Conservation (phyloP, 768 basidiomycete species). For the Lactarius hengduanensis region DNA sequence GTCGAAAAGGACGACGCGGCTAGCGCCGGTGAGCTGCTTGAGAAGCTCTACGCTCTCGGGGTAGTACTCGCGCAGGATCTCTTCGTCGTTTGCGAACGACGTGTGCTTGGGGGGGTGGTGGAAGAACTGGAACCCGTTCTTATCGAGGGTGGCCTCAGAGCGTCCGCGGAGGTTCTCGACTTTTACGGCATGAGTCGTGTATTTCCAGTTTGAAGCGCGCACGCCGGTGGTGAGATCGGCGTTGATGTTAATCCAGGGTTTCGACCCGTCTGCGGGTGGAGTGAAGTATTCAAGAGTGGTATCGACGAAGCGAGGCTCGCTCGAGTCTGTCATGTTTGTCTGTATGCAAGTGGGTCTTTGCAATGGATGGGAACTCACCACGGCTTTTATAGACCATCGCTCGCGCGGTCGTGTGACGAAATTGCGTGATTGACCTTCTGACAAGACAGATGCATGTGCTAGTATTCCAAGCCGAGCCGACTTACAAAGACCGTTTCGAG, state of each 20-base stretch:
- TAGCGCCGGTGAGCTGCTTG: slow-evolving; percentile 60
- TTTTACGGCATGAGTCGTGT: slow-evolving; percentile 35
- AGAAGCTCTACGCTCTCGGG: slow-evolving; percentile 57
- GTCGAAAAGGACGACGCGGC: slow-evolving; percentile 60
- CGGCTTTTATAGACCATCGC: not conserved
- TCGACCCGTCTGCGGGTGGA: slow-evolving; percentile 34
- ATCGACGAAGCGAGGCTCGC: slow-evolving; percentile 20
- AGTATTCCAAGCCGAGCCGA: too few species aligned
- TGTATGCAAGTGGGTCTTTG: not conserved
- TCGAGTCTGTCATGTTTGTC: slow-evolving; percentile 5
- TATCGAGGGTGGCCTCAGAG: slow-evolving; percentile 47
- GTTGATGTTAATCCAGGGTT: slow-evolving; percentile 32
- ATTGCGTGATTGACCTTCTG: not conserved
- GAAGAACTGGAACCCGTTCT: slow-evolving; percentile 50
- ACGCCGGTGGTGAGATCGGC: slow-evolving; percentile 34
- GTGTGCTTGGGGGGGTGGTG: slow-evolving; percentile 43
- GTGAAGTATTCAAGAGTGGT: slow-evolving; percentile 30
- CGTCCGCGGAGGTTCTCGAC: slow-evolving; percentile 57
- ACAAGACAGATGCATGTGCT: not conserved
- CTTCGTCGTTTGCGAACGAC: slow-evolving; percentile 49
- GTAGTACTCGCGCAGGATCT: slow-evolving; percentile 57
- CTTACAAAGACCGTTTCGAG: too few species aligned
- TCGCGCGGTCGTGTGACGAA: not conserved
- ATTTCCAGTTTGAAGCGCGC: slow-evolving; percentile 39
- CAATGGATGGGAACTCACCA: not conserved